A percentile compares a stretch with the other conserved stretches of the same genome.
Conservation (phyloP, 75 land plant genomes). For the Sequoia sempervirens region DNA sequence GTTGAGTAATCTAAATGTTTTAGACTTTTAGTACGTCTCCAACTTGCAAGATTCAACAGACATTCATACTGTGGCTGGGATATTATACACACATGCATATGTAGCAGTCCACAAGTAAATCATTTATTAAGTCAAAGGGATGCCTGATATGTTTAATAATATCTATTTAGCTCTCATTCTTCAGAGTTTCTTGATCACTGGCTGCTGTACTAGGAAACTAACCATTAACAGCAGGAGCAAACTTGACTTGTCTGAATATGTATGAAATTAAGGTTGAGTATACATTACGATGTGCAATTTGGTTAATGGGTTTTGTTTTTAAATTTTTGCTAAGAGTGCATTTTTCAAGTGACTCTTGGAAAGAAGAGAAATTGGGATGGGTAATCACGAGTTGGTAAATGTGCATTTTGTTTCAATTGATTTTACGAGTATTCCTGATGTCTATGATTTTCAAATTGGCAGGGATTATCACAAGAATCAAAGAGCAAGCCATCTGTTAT, state of each 20-base stretch:
- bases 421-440: not conserved
- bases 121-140: not conserved
- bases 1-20: not conserved
- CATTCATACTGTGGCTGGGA: not conserved
- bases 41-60: not conserved
- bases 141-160: not conserved
- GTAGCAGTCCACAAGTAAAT: not conserved
- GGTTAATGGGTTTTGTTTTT: not conserved
- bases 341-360: not conserved
- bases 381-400: not conserved
- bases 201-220: not conserved
- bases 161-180: not conserved
- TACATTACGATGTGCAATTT: not conserved
- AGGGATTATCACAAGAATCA: conserved; percentile 39
- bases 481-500: conserved; percentile 44
- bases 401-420: not conserved
- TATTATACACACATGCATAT: not conserved
- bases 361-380: not conserved
- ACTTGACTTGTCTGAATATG: not conserved
- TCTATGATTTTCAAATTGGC: conserved; percentile 11
- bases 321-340: not conserved
- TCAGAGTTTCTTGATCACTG: not conserved
- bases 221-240: not conserved
- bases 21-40: not conserved
- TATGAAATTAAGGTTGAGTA: not conserved